Base-by-base conservation (phyloP, 345 rosid genomes). In the Linum trigynum region DNA sequence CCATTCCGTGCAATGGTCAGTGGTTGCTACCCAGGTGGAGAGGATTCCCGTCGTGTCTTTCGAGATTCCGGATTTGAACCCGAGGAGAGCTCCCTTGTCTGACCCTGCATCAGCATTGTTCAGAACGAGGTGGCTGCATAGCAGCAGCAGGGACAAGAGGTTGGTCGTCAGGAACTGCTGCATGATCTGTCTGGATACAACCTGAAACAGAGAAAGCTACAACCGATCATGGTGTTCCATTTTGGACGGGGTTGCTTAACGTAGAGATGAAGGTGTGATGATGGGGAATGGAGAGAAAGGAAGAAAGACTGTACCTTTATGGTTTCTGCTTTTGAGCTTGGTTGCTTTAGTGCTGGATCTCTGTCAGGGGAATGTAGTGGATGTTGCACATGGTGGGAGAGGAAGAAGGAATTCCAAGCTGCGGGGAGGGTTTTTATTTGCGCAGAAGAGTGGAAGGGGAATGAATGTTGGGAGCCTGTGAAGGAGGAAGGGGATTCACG, bases 1-100 rank as follows among this genome's bases (percentile, higher is more conserved):
- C 98, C 98, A 92, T 38, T 86, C 96, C 62, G 90, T 95, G 55
- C 78, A 76, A 39, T 96, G 88, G 79, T 6, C 97, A 92, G 48
- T 86, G 86, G 59, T 63, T 75, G 36, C 97, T 94, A 74, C 72
- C 97, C 98, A 92, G 3, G 97, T 85, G 35, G 81, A 73, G 1
- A 90, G 75, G 78, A 73, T 77, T 6, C 71, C 94, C 0, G 94
- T 84, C 38, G 96, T 86, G 77, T 90, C 98, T 58, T 78, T 61
- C 59, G 72, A 41, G 76, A 92, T 90, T 67, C 74, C 83, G 58
- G 89, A 76, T 78, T 90, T 92, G 87, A 92, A 90, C 11, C 75
- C 69, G 42, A 88, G 86, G 70, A 92, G 96, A 66, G 96, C 81
- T 38, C 70, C 79, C 68, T 89, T 84, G 67, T 92, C 97, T 55